Evolutionary conservation across 1,284 basidiomycete genomes (phyloP), one percentile per base, ranked within the genome.

Genomic region (Trichosporon sp.): DNA sequence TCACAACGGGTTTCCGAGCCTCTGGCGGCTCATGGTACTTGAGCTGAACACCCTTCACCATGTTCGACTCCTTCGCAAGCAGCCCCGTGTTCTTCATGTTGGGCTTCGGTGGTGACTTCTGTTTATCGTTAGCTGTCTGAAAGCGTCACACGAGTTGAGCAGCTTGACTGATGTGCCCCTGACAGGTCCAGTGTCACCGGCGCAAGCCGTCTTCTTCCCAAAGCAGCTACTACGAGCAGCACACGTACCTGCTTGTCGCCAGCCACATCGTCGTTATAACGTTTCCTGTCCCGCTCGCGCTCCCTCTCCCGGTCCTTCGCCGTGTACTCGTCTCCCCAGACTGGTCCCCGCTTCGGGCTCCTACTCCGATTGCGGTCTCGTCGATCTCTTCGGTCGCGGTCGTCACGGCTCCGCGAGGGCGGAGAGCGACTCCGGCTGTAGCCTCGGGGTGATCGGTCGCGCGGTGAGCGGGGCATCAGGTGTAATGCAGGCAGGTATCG

Each of bases 21-120:
- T 99, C 96, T 1, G 95, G 93, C 11, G 96, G 96, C 79, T 99
- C 96, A 72, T 98, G 95, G 77, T 99, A 99, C 79, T 99, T 99
- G 66, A 99, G 83, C 40, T 95, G 87, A 1, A 95, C 91, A 62
- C 88, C 92, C 72, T 87, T 86, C 56, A 92, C 87, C 1, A 89
- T 91, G 74, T 97, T 96, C 5, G 93, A 95, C 75, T 92, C 96
- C 5, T 94, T 95, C 0, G 95, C 96, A 23, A 99, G 85, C 11
- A 96, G 83, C 7, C 96, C 96, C 1, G 92, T 96, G 5, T 86
- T 85, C 10, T 83, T 85, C 78, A 96, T 96, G 76, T 96, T 92
- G 2, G 95, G 95, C 77, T 93, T 80, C 3, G 60, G 60, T 33
- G 64, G 64, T 6, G 65, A 64, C 21, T 60, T 64, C 32, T 57